A percentile compares a stretch with the other conserved stretches of the same genome.
These are phyloP conservation scores for Suhomyces terraborum DNA, from an alignment of 1,139 yeast genomes.

Conservation along the genomic window DNA sequence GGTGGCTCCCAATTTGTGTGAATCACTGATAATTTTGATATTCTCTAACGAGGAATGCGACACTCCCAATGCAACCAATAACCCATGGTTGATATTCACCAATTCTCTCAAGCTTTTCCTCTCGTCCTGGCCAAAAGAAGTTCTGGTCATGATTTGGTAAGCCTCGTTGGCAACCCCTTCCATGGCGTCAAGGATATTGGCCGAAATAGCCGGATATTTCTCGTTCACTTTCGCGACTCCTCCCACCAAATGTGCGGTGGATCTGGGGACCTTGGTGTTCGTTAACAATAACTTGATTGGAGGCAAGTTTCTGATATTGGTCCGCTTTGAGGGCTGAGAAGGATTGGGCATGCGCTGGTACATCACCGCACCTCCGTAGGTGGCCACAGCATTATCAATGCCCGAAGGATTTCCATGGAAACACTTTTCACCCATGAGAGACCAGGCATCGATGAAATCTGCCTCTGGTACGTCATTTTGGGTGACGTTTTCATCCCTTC, in stretches of 20 bases:
- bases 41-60: conserved; percentile 86
- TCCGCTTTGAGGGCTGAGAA: conserved; percentile 57
- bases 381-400: conserved; percentile 94
- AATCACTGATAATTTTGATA: conserved; percentile 65
- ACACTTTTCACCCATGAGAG: conserved; percentile 91
- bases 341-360: conserved; percentile 67
- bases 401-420: conserved; percentile 98
- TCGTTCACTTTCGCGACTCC: conserved; percentile 62
- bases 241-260: conserved; percentile 82
- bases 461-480: conserved; percentile 47
- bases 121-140: conserved; percentile 49
- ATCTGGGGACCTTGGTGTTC: conserved; percentile 82
- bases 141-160: conserved; percentile 56
- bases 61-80: conserved; percentile 83
- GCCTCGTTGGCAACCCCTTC: conserved; percentile 70
- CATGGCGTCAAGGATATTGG: conserved; percentile 69
- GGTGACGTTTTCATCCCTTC: conserved; percentile 30
- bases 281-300: conserved; percentile 73
- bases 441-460: conserved; percentile 76
- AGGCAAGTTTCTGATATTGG: conserved; percentile 73
- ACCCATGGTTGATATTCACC: conserved; percentile 85
- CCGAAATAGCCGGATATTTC: conserved; percentile 55
- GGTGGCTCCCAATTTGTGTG: conserved; percentile 73
- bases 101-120: conserved; percentile 58
- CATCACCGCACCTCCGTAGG: conserved; percentile 94